Base-by-base conservation (phyloP, 192 early-diverging fungal genomes). In the Coemansia sp. region DNA sequence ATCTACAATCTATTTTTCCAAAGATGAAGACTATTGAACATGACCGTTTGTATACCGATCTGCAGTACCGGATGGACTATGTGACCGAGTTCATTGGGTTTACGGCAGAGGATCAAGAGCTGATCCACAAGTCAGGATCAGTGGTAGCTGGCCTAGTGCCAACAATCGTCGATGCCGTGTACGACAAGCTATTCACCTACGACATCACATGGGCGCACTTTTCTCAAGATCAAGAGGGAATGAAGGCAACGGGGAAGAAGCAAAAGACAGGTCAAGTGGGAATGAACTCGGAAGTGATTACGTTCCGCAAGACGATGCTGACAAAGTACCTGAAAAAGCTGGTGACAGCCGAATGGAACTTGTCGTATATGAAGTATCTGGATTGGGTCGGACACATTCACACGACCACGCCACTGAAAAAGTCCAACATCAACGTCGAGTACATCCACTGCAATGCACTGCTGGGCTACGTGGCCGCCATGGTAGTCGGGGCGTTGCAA, bases 351-450 rank as follows among this genome's bases (percentile, higher is more conserved):
- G 79, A 74, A 18, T 66, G 65, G 71, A 62, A 71, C 53, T 48
- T 67, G 30, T 51, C 74, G 50, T 53, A 81, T 71, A 55, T 92
- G 47, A 84, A 83, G 68, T 92, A 92, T 57, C 77, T 92, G 28
- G 87, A 91, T 60, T 87, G 87, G 72, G 89, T 91, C 12, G 90
- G 85, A 7, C 81, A 83, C 50, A 91, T 92, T 53, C 90, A 92
- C 63, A 87, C 83, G 12, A 77, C 85, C 30, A 91, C 83, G 21
- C 85, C 85, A 35, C 55, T 64, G 52, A 92, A 92, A 63, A 87
- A 81, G 59, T 83, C 83, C 12, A 85, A 81, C 37, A 90, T 91
- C 55, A 89, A 90, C 36, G 90, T 92, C 35, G 90, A 92, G 44
- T 82, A 89, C 57, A 87, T 92, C 48, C 90, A 92, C 66, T 75